Conservation (phyloP, 352 stramenopile genomes). For the Globisporangium megalacanthum region DNA sequence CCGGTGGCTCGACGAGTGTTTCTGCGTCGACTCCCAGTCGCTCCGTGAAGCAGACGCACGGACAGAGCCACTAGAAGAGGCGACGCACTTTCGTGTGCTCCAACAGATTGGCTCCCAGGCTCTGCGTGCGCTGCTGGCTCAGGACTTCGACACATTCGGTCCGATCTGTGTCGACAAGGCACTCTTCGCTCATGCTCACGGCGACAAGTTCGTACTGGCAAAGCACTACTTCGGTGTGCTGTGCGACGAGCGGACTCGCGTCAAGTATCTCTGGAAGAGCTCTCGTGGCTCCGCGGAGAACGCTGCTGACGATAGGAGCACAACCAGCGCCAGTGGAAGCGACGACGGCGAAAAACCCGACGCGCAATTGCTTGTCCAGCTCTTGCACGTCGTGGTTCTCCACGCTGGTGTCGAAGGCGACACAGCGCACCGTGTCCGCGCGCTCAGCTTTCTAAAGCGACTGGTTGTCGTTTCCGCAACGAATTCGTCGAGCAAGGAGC, state of each 20-base stretch:
- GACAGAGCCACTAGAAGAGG: conserved; percentile 1
- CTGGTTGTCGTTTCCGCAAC: conserved; percentile 5
- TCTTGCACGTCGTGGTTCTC: conserved; percentile 41
- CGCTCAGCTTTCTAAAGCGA: conserved; percentile 18
- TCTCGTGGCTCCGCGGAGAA: too few relatives aligned
- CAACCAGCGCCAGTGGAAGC: not conserved
- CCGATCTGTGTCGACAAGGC: conserved; percentile 37
- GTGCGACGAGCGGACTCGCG: conserved; percentile 9
- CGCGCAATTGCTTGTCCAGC: conserved; percentile 26
- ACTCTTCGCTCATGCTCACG: conserved; percentile 23
- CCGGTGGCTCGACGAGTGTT: conserved; percentile 59
- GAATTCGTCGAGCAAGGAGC: conserved; percentile 4
- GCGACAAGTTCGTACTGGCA: conserved; percentile 24
- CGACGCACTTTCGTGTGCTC: conserved; percentile 35
- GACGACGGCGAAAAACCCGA: not conserved
- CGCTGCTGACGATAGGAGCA: not conserved
- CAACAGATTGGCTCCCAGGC: conserved; percentile 32
- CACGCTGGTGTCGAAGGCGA: conserved; percentile 45
- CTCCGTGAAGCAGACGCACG: not conserved
- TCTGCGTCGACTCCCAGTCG: conserved; percentile 25
- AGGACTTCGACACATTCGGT: conserved; percentile 20
- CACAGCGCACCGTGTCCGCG: conserved; percentile 22
- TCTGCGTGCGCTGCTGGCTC: conserved; percentile 26
- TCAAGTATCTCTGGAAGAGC: not conserved
- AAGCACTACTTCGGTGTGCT: conserved; percentile 37